Conservation (phyloP, 805 yeast species). For the Groenewaldozyma tartarivorans region DNA sequence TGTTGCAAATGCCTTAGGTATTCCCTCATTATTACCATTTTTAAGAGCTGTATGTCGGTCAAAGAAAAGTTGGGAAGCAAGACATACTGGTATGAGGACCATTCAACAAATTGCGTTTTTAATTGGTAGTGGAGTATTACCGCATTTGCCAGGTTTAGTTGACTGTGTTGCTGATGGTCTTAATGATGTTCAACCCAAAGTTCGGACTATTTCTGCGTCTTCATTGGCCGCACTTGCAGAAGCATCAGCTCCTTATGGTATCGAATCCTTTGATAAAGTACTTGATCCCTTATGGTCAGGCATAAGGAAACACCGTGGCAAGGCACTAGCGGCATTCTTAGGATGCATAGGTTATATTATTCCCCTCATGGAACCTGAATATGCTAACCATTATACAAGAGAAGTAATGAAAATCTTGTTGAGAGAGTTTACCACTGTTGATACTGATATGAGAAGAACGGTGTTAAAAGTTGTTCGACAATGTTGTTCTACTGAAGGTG, state of each 20-base stretch:
- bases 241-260: slow-evolving; percentile 78
- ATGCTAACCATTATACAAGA: slow-evolving; percentile 64
- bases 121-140: slow-evolving; percentile 65
- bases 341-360: slow-evolving; percentile 70
- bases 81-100: slow-evolving; percentile 72
- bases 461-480: slow-evolving; percentile 60
- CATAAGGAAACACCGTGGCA: slow-evolving; percentile 66
- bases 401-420: slow-evolving; percentile 60
- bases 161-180: slow-evolving; percentile 50
- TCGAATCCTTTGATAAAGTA: slow-evolving; percentile 69
- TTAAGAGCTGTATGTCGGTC: slow-evolving; percentile 70
- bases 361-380: slow-evolving; percentile 80
- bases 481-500: slow-evolving; percentile 52
- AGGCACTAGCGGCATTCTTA: slow-evolving; percentile 62
- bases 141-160: slow-evolving; percentile 58
- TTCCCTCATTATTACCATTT: slow-evolving; percentile 66
- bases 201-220: slow-evolving; percentile 60
- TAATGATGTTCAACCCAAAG: slow-evolving; percentile 56
- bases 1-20: slow-evolving; percentile 70
- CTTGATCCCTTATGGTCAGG: slow-evolving; percentile 79
- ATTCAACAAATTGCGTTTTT: slow-evolving; percentile 66
- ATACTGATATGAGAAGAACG: slow-evolving; percentile 75
- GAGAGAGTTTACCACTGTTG: slow-evolving; percentile 72
- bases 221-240: slow-evolving; percentile 72
- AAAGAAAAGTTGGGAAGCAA: slow-evolving; percentile 68